Percentiles rank a stretch among this genome's conserved stretches.
Evolutionary conservation across 2,329 filamentous ascomycete genomes (phyloP).

Genomic region (Cercospora zeina): DNA sequence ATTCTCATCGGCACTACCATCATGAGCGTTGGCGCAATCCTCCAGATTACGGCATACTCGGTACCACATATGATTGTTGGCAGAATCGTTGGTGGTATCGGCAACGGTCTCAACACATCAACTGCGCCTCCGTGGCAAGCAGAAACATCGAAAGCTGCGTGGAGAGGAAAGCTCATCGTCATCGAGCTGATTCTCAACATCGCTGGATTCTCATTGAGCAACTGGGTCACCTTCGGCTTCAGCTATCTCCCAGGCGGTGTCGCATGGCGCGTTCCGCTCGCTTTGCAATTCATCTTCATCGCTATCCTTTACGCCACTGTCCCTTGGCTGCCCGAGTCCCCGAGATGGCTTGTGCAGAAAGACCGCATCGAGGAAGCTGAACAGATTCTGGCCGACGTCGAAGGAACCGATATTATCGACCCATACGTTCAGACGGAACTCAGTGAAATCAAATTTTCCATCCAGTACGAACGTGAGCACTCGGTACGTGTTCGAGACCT

Average conservation of each 20-base stretch:
- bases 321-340: constrained; percentile 52
- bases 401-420: constrained; percentile 48
- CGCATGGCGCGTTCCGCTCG: constrained; percentile 51
- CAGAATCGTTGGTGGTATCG: constrained; percentile 50
- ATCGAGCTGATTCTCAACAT: constrained; percentile 51
- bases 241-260: constrained; percentile 48
- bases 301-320: constrained; percentile 49
- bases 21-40: constrained; percentile 52
- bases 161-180: constrained; percentile 42
- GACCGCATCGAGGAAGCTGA: constrained; percentile 50
- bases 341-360: constrained; percentile 51
- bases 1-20: constrained; percentile 53
- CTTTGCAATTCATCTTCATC: constrained; percentile 54
- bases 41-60: constrained; percentile 51
- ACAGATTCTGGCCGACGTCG: constrained; percentile 53
- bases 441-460: constrained; percentile 51
- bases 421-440: constrained; percentile 49
- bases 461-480: constrained; percentile 54
- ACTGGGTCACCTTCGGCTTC: constrained; percentile 57
- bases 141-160: constrained; percentile 50
- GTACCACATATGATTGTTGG: constrained; percentile 53
- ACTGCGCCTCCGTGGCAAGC: constrained; percentile 53
- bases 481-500: constrained; percentile 54
- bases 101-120: constrained; percentile 54
- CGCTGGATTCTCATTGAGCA: constrained; percentile 52